phyloP scores from a whole-genome alignment of 805 yeast species.

The Zygoascus flipseniorum region DNA sequence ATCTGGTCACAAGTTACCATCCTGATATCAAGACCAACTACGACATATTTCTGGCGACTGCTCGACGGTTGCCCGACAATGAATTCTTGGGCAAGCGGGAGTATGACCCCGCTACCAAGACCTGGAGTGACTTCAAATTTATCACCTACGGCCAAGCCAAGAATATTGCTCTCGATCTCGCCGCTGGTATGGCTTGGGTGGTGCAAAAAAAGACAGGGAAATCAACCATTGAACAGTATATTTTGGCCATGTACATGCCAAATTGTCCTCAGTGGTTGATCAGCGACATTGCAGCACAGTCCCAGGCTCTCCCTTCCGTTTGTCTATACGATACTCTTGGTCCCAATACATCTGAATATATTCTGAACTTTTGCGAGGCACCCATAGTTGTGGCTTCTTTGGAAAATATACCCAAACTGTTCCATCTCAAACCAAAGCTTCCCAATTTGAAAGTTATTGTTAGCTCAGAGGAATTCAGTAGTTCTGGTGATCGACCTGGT shows the following conservation, averaged over 20 bases:
- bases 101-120: slow-evolving; percentile 28
- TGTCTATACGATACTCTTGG: slow-evolving; percentile 53
- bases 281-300: slow-evolving; percentile 58
- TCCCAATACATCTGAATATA: slow-evolving; percentile 52
- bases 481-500: not conserved
- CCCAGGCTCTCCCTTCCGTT: slow-evolving; percentile 47
- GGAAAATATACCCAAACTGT: slow-evolving; percentile 40
- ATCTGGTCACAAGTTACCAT: slow-evolving; percentile 24
- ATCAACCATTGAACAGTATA: slow-evolving; percentile 10
- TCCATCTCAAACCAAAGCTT: slow-evolving; percentile 37
- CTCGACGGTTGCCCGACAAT: slow-evolving; percentile 19
- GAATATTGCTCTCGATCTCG: not conserved
- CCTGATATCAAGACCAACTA: slow-evolving; percentile 34
- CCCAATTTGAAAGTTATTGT: slow-evolving; percentile 42
- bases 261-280: slow-evolving; percentile 48
- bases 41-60: slow-evolving; percentile 28
- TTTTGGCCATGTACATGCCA: slow-evolving; percentile 24
- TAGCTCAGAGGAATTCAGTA: slow-evolving; percentile 30
- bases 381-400: slow-evolving; percentile 53
- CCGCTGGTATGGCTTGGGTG: slow-evolving; percentile 37
- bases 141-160: slow-evolving; percentile 36
- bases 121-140: slow-evolving; percentile 37
- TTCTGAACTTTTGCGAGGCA: slow-evolving; percentile 50
- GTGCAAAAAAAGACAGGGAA: slow-evolving; percentile 27
- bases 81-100: slow-evolving; percentile 35